Evolutionary conservation across 2,329 filamentous ascomycete species (phyloP).

Genomic region (Verticillium dahliae): DNA sequence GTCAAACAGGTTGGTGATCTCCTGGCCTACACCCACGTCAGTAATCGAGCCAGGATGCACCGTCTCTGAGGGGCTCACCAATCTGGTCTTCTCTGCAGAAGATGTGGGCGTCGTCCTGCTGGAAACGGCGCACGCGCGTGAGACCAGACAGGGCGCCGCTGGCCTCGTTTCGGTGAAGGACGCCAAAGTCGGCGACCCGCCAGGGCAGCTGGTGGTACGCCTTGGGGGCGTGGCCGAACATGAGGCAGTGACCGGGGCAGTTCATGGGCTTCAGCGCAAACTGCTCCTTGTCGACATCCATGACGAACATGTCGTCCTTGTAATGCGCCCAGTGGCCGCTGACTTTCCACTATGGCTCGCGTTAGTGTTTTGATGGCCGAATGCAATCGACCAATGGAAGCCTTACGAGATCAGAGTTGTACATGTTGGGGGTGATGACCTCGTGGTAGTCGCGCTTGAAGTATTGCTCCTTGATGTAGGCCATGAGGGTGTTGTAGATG

Average conservation of each 20-base stretch:
- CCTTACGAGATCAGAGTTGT: slow-evolving; percentile 63
- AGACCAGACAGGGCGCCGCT: slow-evolving; percentile 87
- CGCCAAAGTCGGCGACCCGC: slow-evolving; percentile 91
- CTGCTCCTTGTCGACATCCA: slow-evolving; percentile 74
- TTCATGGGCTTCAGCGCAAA: slow-evolving; percentile 96
- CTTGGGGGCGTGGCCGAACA: slow-evolving; percentile 76
- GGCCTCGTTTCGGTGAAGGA: slow-evolving; percentile 90
- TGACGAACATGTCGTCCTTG: slow-evolving; percentile 72
- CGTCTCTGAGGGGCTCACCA: slow-evolving; percentile 10
- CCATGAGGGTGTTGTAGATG: slow-evolving; percentile 84
- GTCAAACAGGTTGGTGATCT: slow-evolving; percentile 80
- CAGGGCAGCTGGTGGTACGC: slow-evolving; percentile 88
- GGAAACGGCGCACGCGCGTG: slow-evolving; percentile 87
- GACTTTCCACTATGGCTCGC: neutral
- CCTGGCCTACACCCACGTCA: slow-evolving; percentile 32
- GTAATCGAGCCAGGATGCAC: neutral
- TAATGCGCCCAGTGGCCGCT: slow-evolving; percentile 46
- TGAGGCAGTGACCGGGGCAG: slow-evolving; percentile 87
- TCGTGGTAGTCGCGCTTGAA: slow-evolving; percentile 91
- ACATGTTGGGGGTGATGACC: slow-evolving; percentile 91
- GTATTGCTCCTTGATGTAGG: slow-evolving; percentile 80
- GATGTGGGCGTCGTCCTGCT: slow-evolving; percentile 94
- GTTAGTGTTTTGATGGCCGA: neutral
- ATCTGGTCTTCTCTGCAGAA: slow-evolving; percentile 83
- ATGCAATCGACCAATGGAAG: neutral